phyloP scores from a whole-genome alignment of 768 basidiomycete species.

The Podaxis mareebaensis region DNA sequence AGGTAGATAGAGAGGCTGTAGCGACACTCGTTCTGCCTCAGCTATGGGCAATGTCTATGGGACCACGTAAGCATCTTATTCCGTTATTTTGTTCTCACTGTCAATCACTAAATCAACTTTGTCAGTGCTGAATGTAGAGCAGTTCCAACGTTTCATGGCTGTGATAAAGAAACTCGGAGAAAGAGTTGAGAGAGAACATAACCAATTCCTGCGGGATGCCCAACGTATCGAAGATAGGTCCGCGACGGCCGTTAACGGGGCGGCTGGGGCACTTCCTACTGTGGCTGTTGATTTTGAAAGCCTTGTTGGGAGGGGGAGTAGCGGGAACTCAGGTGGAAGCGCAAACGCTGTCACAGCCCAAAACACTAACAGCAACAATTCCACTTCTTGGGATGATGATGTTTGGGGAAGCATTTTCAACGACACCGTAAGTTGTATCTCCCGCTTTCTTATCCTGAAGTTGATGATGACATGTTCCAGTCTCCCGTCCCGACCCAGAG shows the following conservation, averaged over 20 bases:
- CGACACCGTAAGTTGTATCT: constrained; percentile 25
- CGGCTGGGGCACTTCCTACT: constrained; percentile 31
- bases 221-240: constrained; percentile 86
- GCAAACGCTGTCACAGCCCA: constrained; percentile 43
- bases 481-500: constrained; percentile 14
- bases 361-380: constrained; percentile 37
- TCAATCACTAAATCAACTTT: not conserved
- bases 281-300: constrained; percentile 81
- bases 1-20: constrained; percentile 91
- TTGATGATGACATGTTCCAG: not conserved
- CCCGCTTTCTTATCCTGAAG: constrained; percentile 23
- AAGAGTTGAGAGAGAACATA: constrained; percentile 91
- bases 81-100: not conserved
- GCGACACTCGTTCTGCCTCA: constrained; percentile 88
- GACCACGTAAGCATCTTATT: constrained; percentile 61
- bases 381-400: constrained; percentile 74
- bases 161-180: constrained; percentile 77
- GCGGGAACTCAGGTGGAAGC: constrained; percentile 26
- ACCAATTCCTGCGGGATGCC: constrained; percentile 89
- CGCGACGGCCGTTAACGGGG: constrained; percentile 45
- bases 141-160: constrained; percentile 92
- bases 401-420: constrained; percentile 82
- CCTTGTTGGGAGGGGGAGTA: constrained; percentile 59
- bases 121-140: constrained; percentile 74
- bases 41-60: constrained; percentile 97